Percentiles rank a stretch among this genome's conserved stretches.
Evolutionary conservation across 805 yeast species (phyloP).

Genomic region (Kazachstania psychrophila): DNA sequence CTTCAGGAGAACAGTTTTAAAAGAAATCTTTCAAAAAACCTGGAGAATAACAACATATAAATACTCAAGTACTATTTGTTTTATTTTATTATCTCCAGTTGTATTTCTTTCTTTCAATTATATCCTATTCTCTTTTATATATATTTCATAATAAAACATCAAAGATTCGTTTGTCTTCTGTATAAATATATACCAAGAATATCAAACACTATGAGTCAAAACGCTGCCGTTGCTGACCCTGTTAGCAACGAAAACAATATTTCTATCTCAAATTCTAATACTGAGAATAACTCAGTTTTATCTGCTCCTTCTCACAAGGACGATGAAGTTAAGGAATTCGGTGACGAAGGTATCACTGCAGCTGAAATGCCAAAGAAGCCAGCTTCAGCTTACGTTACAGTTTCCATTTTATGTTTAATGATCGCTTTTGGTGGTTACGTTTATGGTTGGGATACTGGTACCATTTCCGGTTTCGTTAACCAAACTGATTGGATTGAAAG

Average conservation of each 20-base stretch:
- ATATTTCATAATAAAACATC: neutral
- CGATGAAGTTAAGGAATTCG: conserved; percentile 14
- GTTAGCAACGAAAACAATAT: conserved; percentile 1
- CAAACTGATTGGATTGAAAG: conserved; percentile 44
- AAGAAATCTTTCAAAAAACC: no score
- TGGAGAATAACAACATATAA: no score
- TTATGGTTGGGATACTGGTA: conserved; percentile 70
- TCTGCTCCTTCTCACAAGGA: conserved; percentile 21
- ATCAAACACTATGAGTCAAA: neutral
- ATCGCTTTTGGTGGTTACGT: conserved; percentile 64
- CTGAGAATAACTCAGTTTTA: conserved; percentile 15
- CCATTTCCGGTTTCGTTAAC: conserved; percentile 61
- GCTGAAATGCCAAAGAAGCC: conserved; percentile 10
- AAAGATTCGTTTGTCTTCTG: neutral
- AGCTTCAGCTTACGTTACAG: conserved; percentile 13
- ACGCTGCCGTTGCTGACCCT: neutral
- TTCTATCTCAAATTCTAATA: conserved; percentile 6
- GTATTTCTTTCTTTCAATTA: neutral
- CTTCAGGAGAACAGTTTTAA: no score
- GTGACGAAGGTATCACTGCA: conserved; percentile 2
- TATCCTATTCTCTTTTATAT: neutral
- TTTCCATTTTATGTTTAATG: conserved; percentile 18
- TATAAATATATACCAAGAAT: neutral
- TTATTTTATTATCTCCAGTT: no score
- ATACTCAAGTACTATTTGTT: no score